These are phyloP conservation scores for Ormosia semicastrata DNA, from an alignment of 306 rosid genomes.

Conservation along the genomic window DNA sequence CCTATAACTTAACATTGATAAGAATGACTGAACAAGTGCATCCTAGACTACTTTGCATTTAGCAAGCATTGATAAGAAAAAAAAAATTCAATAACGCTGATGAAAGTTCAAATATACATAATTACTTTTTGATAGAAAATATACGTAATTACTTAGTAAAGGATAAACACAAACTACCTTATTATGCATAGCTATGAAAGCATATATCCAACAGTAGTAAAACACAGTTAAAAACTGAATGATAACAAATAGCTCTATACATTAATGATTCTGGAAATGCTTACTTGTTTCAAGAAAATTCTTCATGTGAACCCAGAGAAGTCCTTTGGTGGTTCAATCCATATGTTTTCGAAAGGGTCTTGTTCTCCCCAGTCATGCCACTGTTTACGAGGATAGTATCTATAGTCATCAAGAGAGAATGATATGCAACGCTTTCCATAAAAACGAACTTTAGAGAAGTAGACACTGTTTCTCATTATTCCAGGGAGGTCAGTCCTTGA, in stretches of 20 bases:
- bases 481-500: slow-evolving; percentile 68
- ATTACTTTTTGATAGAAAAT: background rate
- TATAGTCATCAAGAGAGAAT: slow-evolving; percentile 58
- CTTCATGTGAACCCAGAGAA: slow-evolving; percentile 54
- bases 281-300: slow-evolving; percentile 33
- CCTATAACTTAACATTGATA: slow-evolving; percentile 12
- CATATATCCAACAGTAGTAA: slow-evolving; percentile 13
- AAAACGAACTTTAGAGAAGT: slow-evolving; percentile 84
- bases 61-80: slow-evolving; percentile 13
- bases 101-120: slow-evolving; percentile 5
- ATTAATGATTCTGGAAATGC: slow-evolving; percentile 24
- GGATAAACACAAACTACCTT: slow-evolving; percentile 5
- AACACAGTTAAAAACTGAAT: background rate
- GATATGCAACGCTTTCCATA: slow-evolving; percentile 81
- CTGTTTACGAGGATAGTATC: slow-evolving; percentile 86
- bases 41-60: background rate
- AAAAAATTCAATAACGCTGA: background rate
- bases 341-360: slow-evolving; percentile 76
- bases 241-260: slow-evolving; percentile 21
- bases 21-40: background rate
- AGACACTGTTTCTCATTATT: slow-evolving; percentile 66
- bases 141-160: background rate
- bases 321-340: slow-evolving; percentile 81
- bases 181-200: slow-evolving; percentile 13
- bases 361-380: slow-evolving; percentile 89